Base-by-base conservation (phyloP, 768 basidiomycete genomes). In the Boletus tylopilopsis region DNA sequence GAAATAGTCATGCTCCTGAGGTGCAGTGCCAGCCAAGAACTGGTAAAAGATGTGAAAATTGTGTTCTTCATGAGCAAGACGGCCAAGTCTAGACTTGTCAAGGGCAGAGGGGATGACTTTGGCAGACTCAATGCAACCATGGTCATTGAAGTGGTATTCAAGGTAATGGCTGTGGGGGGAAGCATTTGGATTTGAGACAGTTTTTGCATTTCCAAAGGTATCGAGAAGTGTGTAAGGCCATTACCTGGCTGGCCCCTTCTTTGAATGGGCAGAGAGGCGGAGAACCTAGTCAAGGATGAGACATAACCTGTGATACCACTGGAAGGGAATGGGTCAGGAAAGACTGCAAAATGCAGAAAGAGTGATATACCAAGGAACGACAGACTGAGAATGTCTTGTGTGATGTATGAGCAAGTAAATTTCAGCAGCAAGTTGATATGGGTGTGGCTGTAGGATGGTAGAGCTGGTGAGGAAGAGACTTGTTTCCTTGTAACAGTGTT, bases 41-140 rank as follows among this genome's bases (percentile, higher is more conserved):
- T 95, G 93, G 68, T 95, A 95, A 69, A 95, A 94, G 36, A 94
- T 80, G 57, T 95, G 93, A 69, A 84, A 95, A 0, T 87, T 79
- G 21, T 93, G 82, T 64, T 94, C 93, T 69, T 95, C 92, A 54
- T 88, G 81, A 11, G 77, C 71, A 32, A 95, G 81, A 10, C 76
- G 77, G 47, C 73, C 76, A 15, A 94, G 77, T 13, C 90, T 80
- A n/a, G 85, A 86, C 67, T 95, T 95, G 77, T 95, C 94, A 21
- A 94, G 80, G 0, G 80, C 89, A 58, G 81, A 95, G 2, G 89
- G 78, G 35, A 95, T 76, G 12, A 85, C 78, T 61, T 93, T 91
- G 4, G 88, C 89, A 5, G 83, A 81, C 29, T 74, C 73, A 43
- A 94, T 84, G 37, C 90, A 81, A 2, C 90, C 90, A 10, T 80